Percentiles rank a stretch among this genome's conserved stretches.
phyloP scores from a whole-genome alignment of 768 basidiomycete genomes.

The Suillus weaverae region DNA sequence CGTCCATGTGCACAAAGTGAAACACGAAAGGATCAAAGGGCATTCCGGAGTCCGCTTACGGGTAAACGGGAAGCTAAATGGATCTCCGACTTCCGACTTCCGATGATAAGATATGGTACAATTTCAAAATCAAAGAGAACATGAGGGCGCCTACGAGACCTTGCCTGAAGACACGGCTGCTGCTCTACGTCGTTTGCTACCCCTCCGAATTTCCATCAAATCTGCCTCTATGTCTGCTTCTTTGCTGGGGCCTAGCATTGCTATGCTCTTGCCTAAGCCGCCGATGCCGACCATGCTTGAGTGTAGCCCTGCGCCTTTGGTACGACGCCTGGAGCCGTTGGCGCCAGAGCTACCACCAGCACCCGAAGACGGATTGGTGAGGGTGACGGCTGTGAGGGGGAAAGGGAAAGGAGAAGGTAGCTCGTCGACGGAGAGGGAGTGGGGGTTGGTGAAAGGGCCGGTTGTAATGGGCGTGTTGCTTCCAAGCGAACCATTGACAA shows the following conservation, averaged over 20 bases:
- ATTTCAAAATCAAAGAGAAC: not conserved
- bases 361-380: constrained; percentile 35
- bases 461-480: constrained; percentile 59
- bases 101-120: constrained; percentile 29
- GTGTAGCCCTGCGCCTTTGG: constrained; percentile 55
- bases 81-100: constrained; percentile 26
- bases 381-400: constrained; percentile 59
- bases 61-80: not conserved
- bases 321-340: constrained; percentile 41
- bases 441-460: constrained; percentile 74
- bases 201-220: constrained; percentile 74
- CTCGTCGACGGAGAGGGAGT: constrained; percentile 84
- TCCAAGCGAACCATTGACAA: constrained; percentile 37
- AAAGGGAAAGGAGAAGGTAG: constrained; percentile 84
- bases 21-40: not conserved
- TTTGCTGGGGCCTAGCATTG: constrained; percentile 54
- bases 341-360: constrained; percentile 41
- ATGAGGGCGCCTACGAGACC: constrained; percentile 21
- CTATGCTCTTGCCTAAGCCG: constrained; percentile 73
- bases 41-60: not conserved
- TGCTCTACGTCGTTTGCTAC: constrained; percentile 55
- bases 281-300: constrained; percentile 56
- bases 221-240: constrained; percentile 76
- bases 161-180: constrained; percentile 33
- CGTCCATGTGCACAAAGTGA: not conserved